Base-by-base conservation (phyloP, 1,284 basidiomycete species). In the Melampsora americana region DNA sequence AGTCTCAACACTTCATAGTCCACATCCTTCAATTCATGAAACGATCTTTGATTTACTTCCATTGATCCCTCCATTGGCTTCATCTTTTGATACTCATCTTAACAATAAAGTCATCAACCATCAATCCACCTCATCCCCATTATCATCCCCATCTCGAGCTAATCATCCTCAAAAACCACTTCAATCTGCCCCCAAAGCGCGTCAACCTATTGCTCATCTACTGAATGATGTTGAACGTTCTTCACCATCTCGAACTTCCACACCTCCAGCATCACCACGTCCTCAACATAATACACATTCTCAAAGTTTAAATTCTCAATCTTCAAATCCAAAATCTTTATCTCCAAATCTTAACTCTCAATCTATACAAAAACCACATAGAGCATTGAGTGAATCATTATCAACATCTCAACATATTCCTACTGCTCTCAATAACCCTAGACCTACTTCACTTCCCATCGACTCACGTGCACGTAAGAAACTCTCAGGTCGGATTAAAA, bases 1-100 rank as follows among this genome's bases (percentile, higher is more conserved):
- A 42, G 32, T 65, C 39, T 67, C 72, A 23, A 67, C 48, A 12
- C 16, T 74, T n/a, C 50, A 74, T 30, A 67, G 62, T 74, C 72
- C 72, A 42, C 66, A 42, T 30, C 64, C 64, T n/a, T 61, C 65
- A 28, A 35, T 66, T 28, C 48, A 44, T 67, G 35, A 62, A 60
- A 59, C 72, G 7, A 26, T 67, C 4, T 74, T 74, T 67, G 72
- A 74, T 67, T 67, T 62, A 28, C 44, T 74, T 42, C 72, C 72
- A 44, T 59, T 74, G 65, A n/a, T 67, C 26, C 65, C 72, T 44
- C 62, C 70, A 53, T 62, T 73, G 28, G 53, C 53, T 56, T 28
- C 53, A 23, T 62, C 61, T 35, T 30, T 23, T 9, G 9, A n/a
- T 30, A 35, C 32, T n/a, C 61, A 30, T 30, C 26, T 28, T 23